Base-by-base conservation (phyloP, 2,329 filamentous ascomycete genomes). In the Colletotrichum musicola region DNA sequence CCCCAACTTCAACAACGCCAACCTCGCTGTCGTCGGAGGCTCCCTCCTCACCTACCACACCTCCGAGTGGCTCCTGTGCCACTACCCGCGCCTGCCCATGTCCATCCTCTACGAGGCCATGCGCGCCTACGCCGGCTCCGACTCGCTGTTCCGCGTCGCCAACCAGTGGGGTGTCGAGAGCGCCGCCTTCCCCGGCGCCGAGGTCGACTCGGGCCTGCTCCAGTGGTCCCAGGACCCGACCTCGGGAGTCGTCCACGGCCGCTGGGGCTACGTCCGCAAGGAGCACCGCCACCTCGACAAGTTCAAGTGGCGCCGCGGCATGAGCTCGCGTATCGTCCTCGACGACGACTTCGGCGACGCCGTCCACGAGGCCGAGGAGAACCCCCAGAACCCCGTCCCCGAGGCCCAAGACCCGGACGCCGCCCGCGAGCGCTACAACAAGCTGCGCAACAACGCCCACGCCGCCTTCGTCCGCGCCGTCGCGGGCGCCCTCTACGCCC, bases 91-190 rank as follows among this genome's bases (percentile, higher is more conserved):
- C 57, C 87, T 99, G 62, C 96, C 96, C 62, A 92, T 96, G 87
- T 82, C 88, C n/a, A 92, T 99, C 64, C 83, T 97, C 60, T 97
- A 94, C 81, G 90, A 94, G 61, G 92, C 94, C 38, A 91, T 97
- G 84, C 91, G 92, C 75, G 94, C 93, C 54, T 98, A 94, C 78
- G 87, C 91, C 54, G 96, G 96, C 4, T 87, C 89, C 6, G 88
- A 90, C 72, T 90, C 95, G 1, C 86, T 98, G 54, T 84, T 90
- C 59, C 85, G 90, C 20, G 87, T 98, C 72, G 89, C 93, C 16
- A 84, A 87, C 71, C 92, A 96, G 82, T 99, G 96, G 96, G 96
- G 96, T 81, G 90, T 98, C 16, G 95, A 98, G 79, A 82, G 86
- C 50, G 95, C 93, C n/a, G 93, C 92, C 12, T 91, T 90, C 20